These are phyloP conservation scores for Xylaria telfairii DNA, from an alignment of 495 filamentous ascomycete genomes.

Conservation along the genomic window DNA sequence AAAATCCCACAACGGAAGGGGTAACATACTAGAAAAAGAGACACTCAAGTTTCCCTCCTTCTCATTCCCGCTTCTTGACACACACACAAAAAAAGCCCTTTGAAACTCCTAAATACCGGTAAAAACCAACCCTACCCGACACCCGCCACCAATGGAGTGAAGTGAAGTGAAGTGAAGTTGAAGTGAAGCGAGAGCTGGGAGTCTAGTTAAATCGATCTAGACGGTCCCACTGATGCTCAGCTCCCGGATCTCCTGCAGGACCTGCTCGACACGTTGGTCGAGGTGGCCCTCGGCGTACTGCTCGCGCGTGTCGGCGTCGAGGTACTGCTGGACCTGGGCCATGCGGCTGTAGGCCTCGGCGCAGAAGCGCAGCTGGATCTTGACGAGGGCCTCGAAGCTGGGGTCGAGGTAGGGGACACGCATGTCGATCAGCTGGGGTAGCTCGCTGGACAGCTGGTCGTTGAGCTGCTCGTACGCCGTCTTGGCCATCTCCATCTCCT, in stretches of 20 bases:
- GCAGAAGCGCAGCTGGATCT: slow-evolving; percentile 97
- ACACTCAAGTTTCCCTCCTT: background rate
- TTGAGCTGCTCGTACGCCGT: slow-evolving; percentile 94
- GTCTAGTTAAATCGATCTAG: slow-evolving; percentile 29
- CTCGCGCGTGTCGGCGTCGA: slow-evolving; percentile 94
- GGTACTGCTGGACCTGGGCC: slow-evolving; percentile 98
- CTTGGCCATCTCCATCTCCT: slow-evolving; percentile 91
- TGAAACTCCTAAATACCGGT: slow-evolving; percentile 28
- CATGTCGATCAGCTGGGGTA: slow-evolving; percentile 97
- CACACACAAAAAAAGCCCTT: slow-evolving; percentile 17
- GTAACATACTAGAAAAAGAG: background rate
- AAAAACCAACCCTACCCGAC: slow-evolving; percentile 5
- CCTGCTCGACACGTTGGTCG: slow-evolving; percentile 92
- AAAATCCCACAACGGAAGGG: background rate
- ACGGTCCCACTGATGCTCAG: slow-evolving; percentile 82
- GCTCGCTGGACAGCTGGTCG: slow-evolving; percentile 88
- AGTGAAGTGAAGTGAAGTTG: background rate
- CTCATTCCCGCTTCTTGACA: slow-evolving; percentile 9
- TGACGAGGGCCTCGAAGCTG: slow-evolving; percentile 94
- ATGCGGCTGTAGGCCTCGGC: slow-evolving; percentile 95
- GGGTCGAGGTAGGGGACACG: slow-evolving; percentile 97
- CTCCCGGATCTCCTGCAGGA: slow-evolving; percentile 95
- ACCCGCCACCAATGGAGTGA: too few species aligned
- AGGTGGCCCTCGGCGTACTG: slow-evolving; percentile 94
- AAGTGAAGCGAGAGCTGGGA: background rate